Evolutionary conservation across 805 yeast species (phyloP).

Genomic region (Scheffersomyces coipomensis): DNA sequence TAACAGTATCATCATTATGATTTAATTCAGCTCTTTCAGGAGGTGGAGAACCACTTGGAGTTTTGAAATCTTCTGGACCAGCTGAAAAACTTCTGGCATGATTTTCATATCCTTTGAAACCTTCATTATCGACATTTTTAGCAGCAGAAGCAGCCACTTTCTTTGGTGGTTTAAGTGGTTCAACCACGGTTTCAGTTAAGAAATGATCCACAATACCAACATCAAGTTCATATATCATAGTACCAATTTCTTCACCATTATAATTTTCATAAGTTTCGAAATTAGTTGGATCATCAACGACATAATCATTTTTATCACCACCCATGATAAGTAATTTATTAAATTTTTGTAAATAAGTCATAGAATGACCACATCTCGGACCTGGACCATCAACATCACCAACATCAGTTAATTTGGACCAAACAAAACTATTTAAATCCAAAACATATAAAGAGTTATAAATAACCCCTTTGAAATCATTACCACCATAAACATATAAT

Average conservation of each 20-base stretch:
- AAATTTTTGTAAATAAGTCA: constrained; percentile 65
- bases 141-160: constrained; percentile 7
- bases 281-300: constrained; percentile 45
- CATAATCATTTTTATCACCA: constrained; percentile 79
- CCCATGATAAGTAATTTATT: constrained; percentile 84
- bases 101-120: constrained; percentile 15
- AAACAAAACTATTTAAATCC: constrained; percentile 66
- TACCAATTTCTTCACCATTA: constrained; percentile 50
- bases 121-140: constrained; percentile 1
- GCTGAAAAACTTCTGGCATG: constrained; percentile 38
- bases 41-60: constrained; percentile 26
- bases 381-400: constrained; percentile 60
- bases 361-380: constrained; percentile 87
- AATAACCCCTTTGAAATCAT: constrained; percentile 68
- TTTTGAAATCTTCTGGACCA: constrained; percentile 30
- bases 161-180: constrained; percentile 2
- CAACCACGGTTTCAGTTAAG: constrained; percentile 13
- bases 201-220: constrained; percentile 37
- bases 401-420: constrained; percentile 64
- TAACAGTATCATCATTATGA: neutral
- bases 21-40: constrained; percentile 9
- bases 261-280: constrained; percentile 52
- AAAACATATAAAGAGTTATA: constrained; percentile 69
- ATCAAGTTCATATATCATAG: constrained; percentile 65
- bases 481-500: constrained; percentile 88